These are phyloP conservation scores for Stereocaulon alpinum DNA, from an alignment of 495 filamentous ascomycete genomes.

Conservation along the genomic window DNA sequence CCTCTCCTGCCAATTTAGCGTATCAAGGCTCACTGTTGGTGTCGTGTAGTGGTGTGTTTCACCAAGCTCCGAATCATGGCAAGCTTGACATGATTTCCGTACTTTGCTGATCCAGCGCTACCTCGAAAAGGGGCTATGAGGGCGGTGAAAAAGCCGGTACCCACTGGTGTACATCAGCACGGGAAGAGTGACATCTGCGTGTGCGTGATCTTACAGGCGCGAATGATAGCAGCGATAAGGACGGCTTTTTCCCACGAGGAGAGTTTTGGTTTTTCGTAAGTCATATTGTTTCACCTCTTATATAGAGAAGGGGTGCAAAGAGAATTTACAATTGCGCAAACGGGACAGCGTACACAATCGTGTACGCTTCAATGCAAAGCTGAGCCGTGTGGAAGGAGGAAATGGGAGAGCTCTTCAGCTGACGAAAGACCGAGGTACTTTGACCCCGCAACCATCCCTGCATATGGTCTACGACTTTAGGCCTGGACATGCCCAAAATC, in stretches of 20 bases:
- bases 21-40: slow-evolving; percentile 28
- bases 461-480: too few relatives aligned
- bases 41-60: slow-evolving; percentile 22
- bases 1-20: background rate
- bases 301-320: background rate
- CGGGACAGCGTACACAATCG: too few relatives aligned
- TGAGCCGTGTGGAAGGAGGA: too few relatives aligned
- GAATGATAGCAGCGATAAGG: slow-evolving; percentile 22
- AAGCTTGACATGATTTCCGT: slow-evolving; percentile 28
- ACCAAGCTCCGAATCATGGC: slow-evolving; percentile 25
- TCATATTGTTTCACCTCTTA: background rate
- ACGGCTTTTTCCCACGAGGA: slow-evolving; percentile 33
- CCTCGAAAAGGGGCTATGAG: slow-evolving; percentile 34
- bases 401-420: too few relatives aligned
- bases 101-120: slow-evolving; percentile 27
- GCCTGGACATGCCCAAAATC: too few relatives aligned
- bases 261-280: slow-evolving; percentile 21
- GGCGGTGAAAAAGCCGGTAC: slow-evolving; percentile 23
- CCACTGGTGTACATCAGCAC: slow-evolving; percentile 8
- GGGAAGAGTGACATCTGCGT: background rate
- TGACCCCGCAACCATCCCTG: too few relatives aligned
- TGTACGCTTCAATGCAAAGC: too few relatives aligned
- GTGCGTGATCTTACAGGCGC: slow-evolving; percentile 12
- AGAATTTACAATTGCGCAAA: background rate
- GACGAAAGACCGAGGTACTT: too few relatives aligned